Percentiles rank a stretch among this genome's conserved stretches.
Evolutionary conservation across 257 asterid genomes (phyloP).

Genomic region (Gardenia jasminoides): DNA sequence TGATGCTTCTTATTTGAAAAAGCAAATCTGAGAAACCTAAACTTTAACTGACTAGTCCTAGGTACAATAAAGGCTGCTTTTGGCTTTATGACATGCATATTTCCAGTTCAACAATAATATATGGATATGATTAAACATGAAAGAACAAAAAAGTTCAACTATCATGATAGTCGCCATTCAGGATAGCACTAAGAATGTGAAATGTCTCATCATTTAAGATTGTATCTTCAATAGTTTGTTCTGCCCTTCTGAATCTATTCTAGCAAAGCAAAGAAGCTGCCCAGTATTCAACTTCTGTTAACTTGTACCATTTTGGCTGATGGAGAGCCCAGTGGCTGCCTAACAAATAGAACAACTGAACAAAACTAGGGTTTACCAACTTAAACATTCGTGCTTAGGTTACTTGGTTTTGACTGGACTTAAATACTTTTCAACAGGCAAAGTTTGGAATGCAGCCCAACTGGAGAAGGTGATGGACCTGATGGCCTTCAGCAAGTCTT

Average conservation of each 20-base stretch:
- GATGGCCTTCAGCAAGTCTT: neutral
- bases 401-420: neutral
- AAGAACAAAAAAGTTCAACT: neutral
- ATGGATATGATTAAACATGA: neutral
- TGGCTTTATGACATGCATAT: no score
- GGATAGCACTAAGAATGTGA: neutral
- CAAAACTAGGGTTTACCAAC: neutral
- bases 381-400: neutral
- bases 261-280: no score
- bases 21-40: no score
- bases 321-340: neutral
- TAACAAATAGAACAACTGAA: neutral
- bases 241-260: no score
- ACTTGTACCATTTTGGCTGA: neutral
- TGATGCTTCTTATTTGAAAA: no score
- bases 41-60: neutral
- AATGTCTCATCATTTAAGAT: neutral
- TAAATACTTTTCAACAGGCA: neutral
- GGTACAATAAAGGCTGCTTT: neutral
- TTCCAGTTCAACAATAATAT: constrained; percentile 1
- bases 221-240: no score
- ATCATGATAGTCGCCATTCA: neutral
- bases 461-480: neutral
- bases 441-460: neutral
- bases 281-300: no score